These are phyloP conservation scores for Amphirosellinia nigrospora DNA, from an alignment of 495 filamentous ascomycete species.

Conservation along the genomic window DNA sequence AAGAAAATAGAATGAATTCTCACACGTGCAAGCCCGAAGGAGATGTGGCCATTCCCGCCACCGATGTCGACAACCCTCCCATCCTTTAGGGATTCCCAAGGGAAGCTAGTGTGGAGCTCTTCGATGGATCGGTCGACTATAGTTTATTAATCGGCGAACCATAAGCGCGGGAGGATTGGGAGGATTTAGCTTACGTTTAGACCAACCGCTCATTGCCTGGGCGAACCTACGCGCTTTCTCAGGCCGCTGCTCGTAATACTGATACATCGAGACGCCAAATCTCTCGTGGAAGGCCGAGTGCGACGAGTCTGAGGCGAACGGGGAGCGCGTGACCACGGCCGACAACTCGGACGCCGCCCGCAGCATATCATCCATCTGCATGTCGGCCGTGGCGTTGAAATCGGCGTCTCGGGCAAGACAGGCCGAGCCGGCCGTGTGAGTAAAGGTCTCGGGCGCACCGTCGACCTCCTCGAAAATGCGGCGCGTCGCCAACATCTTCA, in stretches of 20 bases:
- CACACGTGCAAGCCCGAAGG: conserved; percentile 28
- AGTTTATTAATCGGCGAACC: not conserved
- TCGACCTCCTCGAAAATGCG: conserved; percentile 35
- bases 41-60: conserved; percentile 30
- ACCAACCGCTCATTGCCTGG: conserved; percentile 34
- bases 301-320: conserved; percentile 19
- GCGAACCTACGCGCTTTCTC: conserved; percentile 28
- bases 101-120: conserved; percentile 29
- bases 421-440: conserved; percentile 1
- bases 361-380: conserved; percentile 41
- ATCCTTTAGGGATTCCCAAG: conserved; percentile 31
- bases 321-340: conserved; percentile 13
- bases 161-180: not conserved
- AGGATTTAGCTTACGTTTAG: conserved; percentile 4
- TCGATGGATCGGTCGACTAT: conserved; percentile 5
- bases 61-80: conserved; percentile 36
- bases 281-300: conserved; percentile 33
- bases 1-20: no score
- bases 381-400: not conserved
- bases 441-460: conserved; percentile 15
- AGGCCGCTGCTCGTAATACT: conserved; percentile 38
- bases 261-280: conserved; percentile 31
- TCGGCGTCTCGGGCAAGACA: conserved; percentile 11
- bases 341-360: conserved; percentile 33
- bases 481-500: conserved; percentile 33